Evolutionary conservation across 257 asterid genomes (phyloP), one percentile per base, ranked within the genome.

Genomic region (Nicotiana sylvestris): DNA sequence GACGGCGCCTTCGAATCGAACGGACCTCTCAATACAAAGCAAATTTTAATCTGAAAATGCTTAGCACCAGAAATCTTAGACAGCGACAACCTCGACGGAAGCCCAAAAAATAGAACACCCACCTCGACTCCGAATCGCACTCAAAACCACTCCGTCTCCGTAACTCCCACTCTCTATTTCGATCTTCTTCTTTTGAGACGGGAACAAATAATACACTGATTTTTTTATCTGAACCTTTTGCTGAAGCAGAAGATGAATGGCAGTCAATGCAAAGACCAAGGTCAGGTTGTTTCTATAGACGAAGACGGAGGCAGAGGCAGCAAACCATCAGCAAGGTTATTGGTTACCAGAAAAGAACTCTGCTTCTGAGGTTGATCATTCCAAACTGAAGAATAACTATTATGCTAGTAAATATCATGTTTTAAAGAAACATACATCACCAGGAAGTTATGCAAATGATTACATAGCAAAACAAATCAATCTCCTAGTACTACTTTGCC

Each of bases 241-340:
- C 90, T 82, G 98, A 93, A 88, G 98, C 89, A 74, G 99, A 96
- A 86, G 97, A 96, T 9, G 98, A 97, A 60, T 96, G 99, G 99
- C 99, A 94, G 86, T 91, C 99, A 27, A 98, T 96, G 84, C 98
- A 93, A 74, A 90, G 89, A 81, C 96, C 97, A 70, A 89, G 96
- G 87, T 96, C 99, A 60, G 91, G 97, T 65, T 91, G 98, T 74
- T 83, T 85, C 83, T 84, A 88, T 80, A 94, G 95, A 69, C 90
- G 93, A 86, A 89, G 95, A 66, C 57, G 87, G 58, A 89, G 97
- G 92, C 97, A 93, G 85, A 86, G 97, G 21, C 91, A 97, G 65
- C 93, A 89, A 87, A 87, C 89, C 76, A 84, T 86, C 53, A 84
- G 81, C 84, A 96, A 90, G 88, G 88, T 89, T 61, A 76, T 89